Evolutionary conservation across 2,329 filamentous ascomycete species (phyloP), one percentile per base, ranked within the genome.

Genomic region (Dendryphion nanum): DNA sequence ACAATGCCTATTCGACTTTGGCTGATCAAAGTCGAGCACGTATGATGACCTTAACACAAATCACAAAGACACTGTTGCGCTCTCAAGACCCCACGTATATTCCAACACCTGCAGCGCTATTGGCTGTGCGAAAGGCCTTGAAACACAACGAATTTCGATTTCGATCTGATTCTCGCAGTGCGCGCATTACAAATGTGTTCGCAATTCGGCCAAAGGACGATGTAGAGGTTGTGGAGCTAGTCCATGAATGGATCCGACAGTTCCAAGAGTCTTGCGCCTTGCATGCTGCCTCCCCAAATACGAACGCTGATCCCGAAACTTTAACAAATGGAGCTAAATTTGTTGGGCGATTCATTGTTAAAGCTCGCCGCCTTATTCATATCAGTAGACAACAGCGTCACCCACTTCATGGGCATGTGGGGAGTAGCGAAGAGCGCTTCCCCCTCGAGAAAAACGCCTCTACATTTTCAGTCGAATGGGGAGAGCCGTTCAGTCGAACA

Each of bases 51-150:
- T 55, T 78, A 18, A 50, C 64, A 1, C 67, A 72, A 14, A 72
- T 77, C 30, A 68, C 75, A 1, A 60, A 64, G 21, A 64, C 55
- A 6, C 51, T 78, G 17, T 57, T 72, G 38, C 52, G 54, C 10
- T 48, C 35, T 4, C 31, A 38, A 3, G 48, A 57, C 31, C 30
- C 41, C 2, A 16, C 31, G 2, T 62, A 51, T 48, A 46, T 44
- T 10, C 65, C 73, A 1, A 47, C 55, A 1, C 41, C 55, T 47
- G 73, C 72, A 18, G 73, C 76, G 6, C 64, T 89, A 4, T 86
- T 88, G 52, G 85, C 86, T 4, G 79, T 89, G 5, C 83, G 89
- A 48, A 78, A 78, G 39, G 76, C 82, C 6, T 59, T 91, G 6
- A 61, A 74, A 17, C 70, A 74, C 28, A 75, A 82, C 42, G 79